Percentiles rank a stretch among this genome's conserved stretches.
Conservation (phyloP, 1,139 yeast species). For the Pneumocystis canis region DNA sequence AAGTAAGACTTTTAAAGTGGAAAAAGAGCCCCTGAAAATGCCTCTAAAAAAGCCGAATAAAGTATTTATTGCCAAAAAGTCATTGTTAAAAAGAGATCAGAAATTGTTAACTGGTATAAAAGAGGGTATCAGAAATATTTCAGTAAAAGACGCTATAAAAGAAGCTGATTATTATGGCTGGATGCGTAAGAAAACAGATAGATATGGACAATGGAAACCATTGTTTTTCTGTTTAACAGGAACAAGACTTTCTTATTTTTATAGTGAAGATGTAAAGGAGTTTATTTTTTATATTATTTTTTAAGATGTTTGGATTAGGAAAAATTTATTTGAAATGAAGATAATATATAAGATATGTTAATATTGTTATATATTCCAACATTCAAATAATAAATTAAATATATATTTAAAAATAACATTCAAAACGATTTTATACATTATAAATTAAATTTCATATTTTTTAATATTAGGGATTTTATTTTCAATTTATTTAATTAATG, state of each 20-base stretch:
- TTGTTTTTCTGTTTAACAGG: slow-evolving; percentile 85
- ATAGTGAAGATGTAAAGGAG: neutral
- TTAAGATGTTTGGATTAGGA: too few relatives aligned
- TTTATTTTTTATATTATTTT: neutral
- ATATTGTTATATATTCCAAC: too few relatives aligned
- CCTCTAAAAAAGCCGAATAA: neutral
- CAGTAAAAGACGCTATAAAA: slow-evolving; percentile 66
- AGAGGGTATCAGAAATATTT: slow-evolving; percentile 69
- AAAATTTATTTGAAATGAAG: too few relatives aligned
- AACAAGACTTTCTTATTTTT: slow-evolving; percentile 77
- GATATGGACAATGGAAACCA: slow-evolving; percentile 80
- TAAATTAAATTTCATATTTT: too few relatives aligned
- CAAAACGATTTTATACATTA: too few relatives aligned
- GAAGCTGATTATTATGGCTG: slow-evolving; percentile 76
- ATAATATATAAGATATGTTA: too few relatives aligned
- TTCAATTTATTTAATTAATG: too few relatives aligned
- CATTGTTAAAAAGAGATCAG: slow-evolving; percentile 2
- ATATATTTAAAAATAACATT: too few relatives aligned
- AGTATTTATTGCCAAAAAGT: neutral
- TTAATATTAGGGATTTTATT: too few relatives aligned
- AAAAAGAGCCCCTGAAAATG: neutral
- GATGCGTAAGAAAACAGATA: slow-evolving; percentile 86
- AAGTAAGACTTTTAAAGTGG: neutral
- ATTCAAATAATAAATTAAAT: too few relatives aligned
- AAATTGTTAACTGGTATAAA: slow-evolving; percentile 49